Evolutionary conservation across 441 rosid species (phyloP), one percentile per base, ranked within the genome.

Genomic region (Viola pubescens): DNA sequence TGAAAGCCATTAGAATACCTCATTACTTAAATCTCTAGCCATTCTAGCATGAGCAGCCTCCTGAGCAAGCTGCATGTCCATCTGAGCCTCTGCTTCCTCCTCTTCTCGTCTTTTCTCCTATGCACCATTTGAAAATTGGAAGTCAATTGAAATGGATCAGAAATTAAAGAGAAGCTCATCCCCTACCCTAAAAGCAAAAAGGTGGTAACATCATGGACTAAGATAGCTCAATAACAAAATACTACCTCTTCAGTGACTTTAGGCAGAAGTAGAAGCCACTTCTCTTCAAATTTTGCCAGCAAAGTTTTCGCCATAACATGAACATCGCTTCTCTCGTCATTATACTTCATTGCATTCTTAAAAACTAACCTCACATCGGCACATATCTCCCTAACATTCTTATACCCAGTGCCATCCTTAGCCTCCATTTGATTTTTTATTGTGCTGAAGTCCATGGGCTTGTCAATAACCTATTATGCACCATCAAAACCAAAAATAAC

Each of bases 381-480:
- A 78, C 80, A 87, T 66, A 94, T 84, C 78, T 91, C 98, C 60
- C 92, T 74, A 16, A 94, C 99, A 81, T 82, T 88, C 76, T 76
- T 91, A 75, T 91, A 94, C 53, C 85, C 96, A n/a, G 75, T 76
- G 61, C 82, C 85, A 75, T 89, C 95, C 71, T 83, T 94, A 46
- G 92, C 89, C 61, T 94, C 98, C 98, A 94, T 85, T 74, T 84
- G 85, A 54, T 73, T 85, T 72, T 78, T 88, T 49, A 94, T 87
- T 3, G 98, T 91, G 66, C 96, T 75, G 60, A 94, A 84, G 68
- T 94, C 99, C 99, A 94, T 94, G 56, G 99, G 99, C 81, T 84
- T 94, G 66, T 94, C 89, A 71, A 94, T 91, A 70, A 94, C 97
- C 77, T 73, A 48, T 62, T 4, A 40, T 16, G 44, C 5, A 54